A percentile compares a stretch with the other conserved stretches of the same genome.
Conservation (phyloP, 495 filamentous ascomycete species). For the Xeromyces bisporus region DNA sequence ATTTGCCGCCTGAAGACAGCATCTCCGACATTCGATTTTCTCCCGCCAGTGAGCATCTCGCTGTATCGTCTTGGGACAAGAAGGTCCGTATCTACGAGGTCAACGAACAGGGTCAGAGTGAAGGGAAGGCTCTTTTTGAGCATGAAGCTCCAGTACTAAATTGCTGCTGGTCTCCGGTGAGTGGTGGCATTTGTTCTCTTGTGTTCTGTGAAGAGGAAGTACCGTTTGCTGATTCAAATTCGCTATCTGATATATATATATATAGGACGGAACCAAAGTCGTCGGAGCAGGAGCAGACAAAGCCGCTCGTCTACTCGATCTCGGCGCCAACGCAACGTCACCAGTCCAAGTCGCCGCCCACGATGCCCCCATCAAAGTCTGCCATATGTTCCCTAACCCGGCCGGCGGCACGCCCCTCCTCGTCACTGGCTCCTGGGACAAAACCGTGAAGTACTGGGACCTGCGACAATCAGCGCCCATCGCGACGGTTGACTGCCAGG, state of each 20-base stretch:
- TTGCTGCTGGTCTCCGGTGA: constrained; percentile 71
- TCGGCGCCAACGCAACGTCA: constrained; percentile 35
- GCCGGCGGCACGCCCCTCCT: constrained; percentile 44
- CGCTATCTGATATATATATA: constrained; percentile 1
- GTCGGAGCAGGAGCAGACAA: constrained; percentile 77
- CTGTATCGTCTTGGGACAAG: constrained; percentile 85
- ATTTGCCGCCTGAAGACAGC: constrained; percentile 64
- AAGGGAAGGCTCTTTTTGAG: constrained; percentile 63
- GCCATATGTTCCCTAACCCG: constrained; percentile 50
- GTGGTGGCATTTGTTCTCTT: too few species aligned
- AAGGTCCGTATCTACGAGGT: constrained; percentile 88
- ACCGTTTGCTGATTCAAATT: too few species aligned
- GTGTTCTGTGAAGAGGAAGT: too few species aligned
- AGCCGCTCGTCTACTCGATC: constrained; percentile 60
- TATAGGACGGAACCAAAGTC: constrained; percentile 55
- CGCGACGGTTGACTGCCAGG: constrained; percentile 48
- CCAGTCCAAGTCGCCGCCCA: constrained; percentile 55
- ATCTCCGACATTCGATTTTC: constrained; percentile 74
- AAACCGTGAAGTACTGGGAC: constrained; percentile 93
- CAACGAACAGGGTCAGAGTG: constrained; percentile 47
- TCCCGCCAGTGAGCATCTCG: constrained; percentile 58
- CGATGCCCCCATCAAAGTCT: constrained; percentile 61
- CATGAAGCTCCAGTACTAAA: constrained; percentile 62
- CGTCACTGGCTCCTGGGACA: constrained; percentile 89
- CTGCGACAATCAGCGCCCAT: constrained; percentile 48